Conservation (phyloP, 129 eudicot genomes). For the Lonicera japonica region DNA sequence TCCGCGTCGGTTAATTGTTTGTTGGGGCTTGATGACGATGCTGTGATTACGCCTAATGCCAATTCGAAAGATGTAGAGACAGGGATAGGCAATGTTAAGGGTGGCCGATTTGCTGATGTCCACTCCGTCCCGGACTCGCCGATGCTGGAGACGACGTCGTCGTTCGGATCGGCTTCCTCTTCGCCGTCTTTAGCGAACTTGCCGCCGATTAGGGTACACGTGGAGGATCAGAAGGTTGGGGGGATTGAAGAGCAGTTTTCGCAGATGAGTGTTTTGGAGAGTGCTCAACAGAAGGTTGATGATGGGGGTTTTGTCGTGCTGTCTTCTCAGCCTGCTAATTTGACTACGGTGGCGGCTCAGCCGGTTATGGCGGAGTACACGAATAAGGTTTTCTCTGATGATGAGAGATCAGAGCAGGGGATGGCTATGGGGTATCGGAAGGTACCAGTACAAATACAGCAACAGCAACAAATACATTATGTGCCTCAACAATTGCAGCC, state of each 20-base stretch:
- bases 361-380: conserved; percentile 24
- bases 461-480: conserved; percentile 24
- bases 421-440: conserved; percentile 20
- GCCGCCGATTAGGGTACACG: conserved; percentile 62
- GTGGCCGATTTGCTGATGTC: conserved; percentile 43
- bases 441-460: conserved; percentile 4
- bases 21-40: conserved; percentile 45
- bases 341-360: conserved; percentile 18
- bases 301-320: conserved; percentile 38
- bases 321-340: conserved; percentile 29
- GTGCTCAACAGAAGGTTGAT: conserved; percentile 26
- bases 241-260: conserved; percentile 61
- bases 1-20: conserved; percentile 60
- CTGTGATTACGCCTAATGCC: conserved; percentile 15
- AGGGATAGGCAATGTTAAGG: background rate
- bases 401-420: conserved; percentile 67
- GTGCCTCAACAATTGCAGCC: conserved; percentile 32
- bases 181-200: conserved; percentile 53
- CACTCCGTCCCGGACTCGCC: conserved; percentile 74
- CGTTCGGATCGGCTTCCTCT: conserved; percentile 70
- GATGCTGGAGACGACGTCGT: conserved; percentile 58
- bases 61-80: conserved; percentile 24
- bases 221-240: conserved; percentile 32
- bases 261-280: conserved; percentile 32
- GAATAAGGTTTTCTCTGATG: conserved; percentile 35